A percentile compares a stretch with the other conserved stretches of the same genome.
phyloP scores from a whole-genome alignment of 164 flowering plant species.

The Cinnamomum micranthum region DNA sequence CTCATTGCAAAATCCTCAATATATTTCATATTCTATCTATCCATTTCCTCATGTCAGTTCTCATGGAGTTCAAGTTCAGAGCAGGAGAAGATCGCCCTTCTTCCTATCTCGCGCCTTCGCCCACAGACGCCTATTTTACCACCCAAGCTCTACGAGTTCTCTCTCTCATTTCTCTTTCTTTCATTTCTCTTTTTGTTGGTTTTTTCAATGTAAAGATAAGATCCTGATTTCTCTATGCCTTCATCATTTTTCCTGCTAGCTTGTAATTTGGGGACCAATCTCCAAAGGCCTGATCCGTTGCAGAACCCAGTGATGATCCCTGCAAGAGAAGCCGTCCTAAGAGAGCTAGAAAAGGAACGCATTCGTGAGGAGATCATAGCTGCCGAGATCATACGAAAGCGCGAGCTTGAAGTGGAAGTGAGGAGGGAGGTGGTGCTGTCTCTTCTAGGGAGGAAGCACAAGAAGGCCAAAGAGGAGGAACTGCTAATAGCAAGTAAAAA shows the following conservation, averaged over 20 bases:
- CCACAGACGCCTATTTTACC: constrained; percentile 4
- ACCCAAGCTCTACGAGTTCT: constrained; percentile 7
- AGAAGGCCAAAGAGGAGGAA: not conserved
- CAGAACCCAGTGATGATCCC: no score
- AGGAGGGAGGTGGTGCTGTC: constrained; percentile 19
- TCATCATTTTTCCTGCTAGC: not conserved
- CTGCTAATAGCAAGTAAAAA: not conserved
- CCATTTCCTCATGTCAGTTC: no score
- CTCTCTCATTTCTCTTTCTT: no score
- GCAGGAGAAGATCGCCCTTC: not conserved
- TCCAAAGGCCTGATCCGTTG: not conserved
- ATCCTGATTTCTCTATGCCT: not conserved
- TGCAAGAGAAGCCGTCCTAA: constrained; percentile 13
- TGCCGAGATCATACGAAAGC: constrained; percentile 17
- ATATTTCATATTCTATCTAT: no score
- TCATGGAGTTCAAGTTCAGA: constrained; percentile 5
- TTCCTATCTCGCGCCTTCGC: not conserved
- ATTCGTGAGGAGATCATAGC: constrained; percentile 35
- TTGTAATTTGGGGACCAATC: not conserved
- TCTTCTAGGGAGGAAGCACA: not conserved
- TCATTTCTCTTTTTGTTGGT: no score
- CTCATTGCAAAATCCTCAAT: no score
- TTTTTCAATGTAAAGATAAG: no score
- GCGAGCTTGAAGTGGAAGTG: constrained; percentile 32
- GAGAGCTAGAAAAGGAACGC: constrained; percentile 29